Base-by-base conservation (phyloP, 83 land plant genomes). In the Thuja plicata region DNA sequence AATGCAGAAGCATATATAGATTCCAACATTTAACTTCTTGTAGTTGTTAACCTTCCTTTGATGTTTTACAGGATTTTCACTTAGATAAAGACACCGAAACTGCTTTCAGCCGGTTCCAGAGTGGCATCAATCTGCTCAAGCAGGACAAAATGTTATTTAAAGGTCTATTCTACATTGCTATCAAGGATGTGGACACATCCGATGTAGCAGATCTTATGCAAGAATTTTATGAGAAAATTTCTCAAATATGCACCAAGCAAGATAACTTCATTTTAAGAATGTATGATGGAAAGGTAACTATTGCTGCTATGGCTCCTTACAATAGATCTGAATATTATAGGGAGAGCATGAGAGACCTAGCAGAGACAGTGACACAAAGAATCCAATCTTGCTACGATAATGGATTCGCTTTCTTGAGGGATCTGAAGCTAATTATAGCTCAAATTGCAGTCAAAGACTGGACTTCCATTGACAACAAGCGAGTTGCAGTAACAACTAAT, bases 371-470 rank as follows among this genome's bases (percentile, higher is more conserved):
- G 48, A 7, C 45, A 11, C 60, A 87, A 43, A 88, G 57, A 70
- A 41, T 84, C 10, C 27, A 70, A 17, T 17, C 89, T 27, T 24
- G 1, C 66, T 79, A 92, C 66, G 60, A 87, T 4, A 84, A 82
- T 52, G 92, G 92, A 0, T 40, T 0, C 27, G 12, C 73, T 71
- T 90, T 91, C 85, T 48, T 84, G 66, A 79, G 62, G n/a, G 93
- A 92, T 62, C 78, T 92, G 73, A 92, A 92, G 89, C 86, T 92
- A 1, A 87, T 92, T 54, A 78, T 92, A 8, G 70, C 92, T 27
- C 92, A 92, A 82, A 87, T 92, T 62, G 86, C 89, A 40, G 66
- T 90, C 0, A 89, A 88, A 77, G 92, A 92, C 40, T 92, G 93
- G 93, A 86, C 92, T 21, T 88, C 90, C 19, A 85, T 90, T 11